phyloP scores from a whole-genome alignment of 495 filamentous ascomycete genomes.

The Aspergillus asperescens region DNA sequence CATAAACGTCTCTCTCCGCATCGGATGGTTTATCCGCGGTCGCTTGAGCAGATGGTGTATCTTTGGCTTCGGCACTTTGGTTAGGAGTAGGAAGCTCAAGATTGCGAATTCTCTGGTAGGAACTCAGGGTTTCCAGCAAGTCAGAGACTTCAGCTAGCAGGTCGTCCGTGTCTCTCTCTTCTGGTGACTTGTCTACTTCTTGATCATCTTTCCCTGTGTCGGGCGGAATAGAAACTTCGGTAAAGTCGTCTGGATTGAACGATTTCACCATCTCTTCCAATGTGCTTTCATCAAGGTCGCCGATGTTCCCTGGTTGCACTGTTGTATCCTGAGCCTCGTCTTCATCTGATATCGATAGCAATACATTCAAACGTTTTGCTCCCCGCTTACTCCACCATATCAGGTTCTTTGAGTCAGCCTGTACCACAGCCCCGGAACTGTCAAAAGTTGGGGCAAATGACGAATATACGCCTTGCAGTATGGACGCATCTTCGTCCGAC shows the following conservation, averaged over 20 bases:
- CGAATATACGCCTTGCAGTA: constrained; percentile 79
- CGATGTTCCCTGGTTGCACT: constrained; percentile 42
- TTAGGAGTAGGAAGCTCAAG: constrained; percentile 43
- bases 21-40: constrained; percentile 49
- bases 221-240: constrained; percentile 32
- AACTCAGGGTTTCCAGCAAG: constrained; percentile 75
- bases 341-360: constrained; percentile 40
- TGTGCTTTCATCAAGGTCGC: constrained; percentile 42
- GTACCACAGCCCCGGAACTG: constrained; percentile 67
- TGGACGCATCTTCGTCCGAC: constrained; percentile 41
- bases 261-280: constrained; percentile 48
- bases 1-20: constrained; percentile 68
- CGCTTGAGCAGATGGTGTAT: constrained; percentile 30
- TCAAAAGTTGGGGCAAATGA: constrained; percentile 83
- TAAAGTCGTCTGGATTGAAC: constrained; percentile 40
- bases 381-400: constrained; percentile 88
- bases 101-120: constrained; percentile 79
- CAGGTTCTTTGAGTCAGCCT: constrained; percentile 61
- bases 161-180: constrained; percentile 50
- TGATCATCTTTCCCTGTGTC: constrained; percentile 29
- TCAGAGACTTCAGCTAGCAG: constrained; percentile 75
- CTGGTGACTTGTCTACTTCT: constrained; percentile 48
- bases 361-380: constrained; percentile 50
- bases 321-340: constrained; percentile 36
- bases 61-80: constrained; percentile 41